These are phyloP conservation scores for Aspergillus fischeri DNA, from an alignment of 2,329 filamentous ascomycete genomes.

Conservation along the genomic window DNA sequence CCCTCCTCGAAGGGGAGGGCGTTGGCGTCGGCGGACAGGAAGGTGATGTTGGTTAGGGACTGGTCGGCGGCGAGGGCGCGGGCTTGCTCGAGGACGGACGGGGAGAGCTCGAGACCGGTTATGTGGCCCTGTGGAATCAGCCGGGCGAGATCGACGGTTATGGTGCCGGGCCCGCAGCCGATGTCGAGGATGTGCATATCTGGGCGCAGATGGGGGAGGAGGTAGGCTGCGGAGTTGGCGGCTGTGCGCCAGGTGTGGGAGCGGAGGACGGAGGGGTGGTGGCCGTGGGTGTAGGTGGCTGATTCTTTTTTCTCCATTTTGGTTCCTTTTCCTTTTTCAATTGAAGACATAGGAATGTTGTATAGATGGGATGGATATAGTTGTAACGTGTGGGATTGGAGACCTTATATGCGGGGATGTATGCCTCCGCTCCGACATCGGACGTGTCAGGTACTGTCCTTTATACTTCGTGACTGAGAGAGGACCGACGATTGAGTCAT, in stretches of 20 bases:
- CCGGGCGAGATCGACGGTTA: constrained; percentile 37
- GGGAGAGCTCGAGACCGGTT: constrained; percentile 29
- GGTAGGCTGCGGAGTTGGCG: constrained; percentile 34
- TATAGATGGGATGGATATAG: background rate
- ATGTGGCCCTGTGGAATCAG: constrained; percentile 35
- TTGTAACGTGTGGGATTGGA: background rate
- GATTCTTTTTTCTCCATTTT: background rate
- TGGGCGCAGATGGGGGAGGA: constrained; percentile 32
- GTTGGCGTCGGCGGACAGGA: constrained; percentile 37
- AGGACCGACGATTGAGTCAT: background rate
- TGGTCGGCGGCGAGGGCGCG: constrained; percentile 21
- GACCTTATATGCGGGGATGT: background rate
- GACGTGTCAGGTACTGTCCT: background rate
- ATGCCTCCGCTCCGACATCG: background rate
- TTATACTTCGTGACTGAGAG: background rate
- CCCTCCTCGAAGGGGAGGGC: constrained; percentile 37
- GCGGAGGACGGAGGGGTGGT: constrained; percentile 30
- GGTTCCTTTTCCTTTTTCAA: background rate
- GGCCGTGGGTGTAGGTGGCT: constrained; percentile 31
- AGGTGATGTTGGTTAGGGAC: constrained; percentile 28
- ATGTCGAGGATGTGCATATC: constrained; percentile 37
- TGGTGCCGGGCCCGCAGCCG: constrained; percentile 42
- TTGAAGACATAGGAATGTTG: background rate
- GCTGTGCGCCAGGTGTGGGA: constrained; percentile 32
- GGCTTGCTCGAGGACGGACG: constrained; percentile 26